A percentile compares a stretch with the other conserved stretches of the same genome.
Conservation (phyloP, 768 basidiomycete species). For the Clavaria fumosa region DNA sequence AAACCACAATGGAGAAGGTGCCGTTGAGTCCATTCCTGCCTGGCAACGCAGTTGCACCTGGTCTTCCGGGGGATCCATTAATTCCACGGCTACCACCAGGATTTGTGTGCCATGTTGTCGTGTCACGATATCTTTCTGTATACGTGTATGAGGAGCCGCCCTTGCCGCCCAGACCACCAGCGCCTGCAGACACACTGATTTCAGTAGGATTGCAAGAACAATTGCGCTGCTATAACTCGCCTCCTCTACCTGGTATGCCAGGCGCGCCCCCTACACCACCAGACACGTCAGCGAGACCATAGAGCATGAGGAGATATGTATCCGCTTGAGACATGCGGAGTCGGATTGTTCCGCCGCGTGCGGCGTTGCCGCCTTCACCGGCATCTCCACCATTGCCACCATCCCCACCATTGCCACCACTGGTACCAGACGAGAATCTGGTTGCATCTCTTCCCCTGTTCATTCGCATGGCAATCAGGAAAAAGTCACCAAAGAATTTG, state of each 20-base stretch:
- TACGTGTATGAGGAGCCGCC: conserved; percentile 2
- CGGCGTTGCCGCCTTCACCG: conserved; percentile 1
- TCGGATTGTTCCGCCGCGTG: conserved; percentile 1
- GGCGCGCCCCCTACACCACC: conserved; percentile 1
- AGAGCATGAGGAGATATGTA: conserved; percentile 3
- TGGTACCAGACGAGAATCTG: background rate
- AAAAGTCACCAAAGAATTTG: background rate
- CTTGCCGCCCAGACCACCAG: background rate
- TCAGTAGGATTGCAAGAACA: too few species aligned
- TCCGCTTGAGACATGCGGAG: background rate
- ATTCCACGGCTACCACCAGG: conserved; percentile 1
- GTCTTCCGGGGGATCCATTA: background rate
- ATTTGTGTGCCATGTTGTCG: conserved; percentile 3
- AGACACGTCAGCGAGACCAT: background rate
- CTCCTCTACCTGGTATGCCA: conserved; percentile 1
- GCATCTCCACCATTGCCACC: conserved; percentile 4
- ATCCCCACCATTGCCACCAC: conserved; percentile 1
- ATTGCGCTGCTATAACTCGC: too few species aligned
- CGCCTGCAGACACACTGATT: too few species aligned
- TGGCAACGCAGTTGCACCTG: background rate
- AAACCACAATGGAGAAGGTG: conserved; percentile 1
- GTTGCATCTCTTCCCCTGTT: conserved; percentile 1
- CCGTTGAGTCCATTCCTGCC: conserved; percentile 2
- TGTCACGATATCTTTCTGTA: too few species aligned
- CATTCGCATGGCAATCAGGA: background rate